phyloP scores from a whole-genome alignment of 2,329 filamentous ascomycete genomes.

The Penicillium digitatum region DNA sequence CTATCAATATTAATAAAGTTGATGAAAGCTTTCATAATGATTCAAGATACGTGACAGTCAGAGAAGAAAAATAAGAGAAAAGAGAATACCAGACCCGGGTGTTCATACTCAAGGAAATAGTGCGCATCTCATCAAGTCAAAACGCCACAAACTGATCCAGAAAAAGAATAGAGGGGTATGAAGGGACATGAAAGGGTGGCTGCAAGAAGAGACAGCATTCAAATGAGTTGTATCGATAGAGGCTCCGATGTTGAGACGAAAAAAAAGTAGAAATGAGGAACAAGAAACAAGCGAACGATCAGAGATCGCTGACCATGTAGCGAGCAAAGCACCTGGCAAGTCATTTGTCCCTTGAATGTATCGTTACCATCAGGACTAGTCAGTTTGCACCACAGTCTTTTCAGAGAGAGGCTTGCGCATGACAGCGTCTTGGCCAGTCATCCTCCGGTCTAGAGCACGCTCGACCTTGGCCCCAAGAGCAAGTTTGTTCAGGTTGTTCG shows the following conservation, averaged over 20 bases:
- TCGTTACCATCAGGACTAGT: conserved; percentile 8
- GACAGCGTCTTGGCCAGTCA: conserved; percentile 78
- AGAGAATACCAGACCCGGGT: not conserved
- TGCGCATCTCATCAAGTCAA: conserved; percentile 9
- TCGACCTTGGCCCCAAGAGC: conserved; percentile 88
- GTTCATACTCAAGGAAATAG: conserved; percentile 1
- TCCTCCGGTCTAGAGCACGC: conserved; percentile 76
- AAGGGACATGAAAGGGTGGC: conserved; percentile 17
- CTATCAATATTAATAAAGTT: not conserved
- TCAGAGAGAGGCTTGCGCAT: conserved; percentile 62
- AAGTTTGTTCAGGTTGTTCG: conserved; percentile 75
- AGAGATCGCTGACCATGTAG: not conserved
- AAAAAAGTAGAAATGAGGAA: conserved; percentile 4
- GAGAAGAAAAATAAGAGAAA: conserved; percentile 4
- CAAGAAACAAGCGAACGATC: conserved; percentile 8
- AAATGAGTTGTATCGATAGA: conserved; percentile 4
- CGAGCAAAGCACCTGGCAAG: not conserved
- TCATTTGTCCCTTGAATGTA: not conserved
- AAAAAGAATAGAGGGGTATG: conserved; percentile 17
- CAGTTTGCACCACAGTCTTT: conserved; percentile 31
- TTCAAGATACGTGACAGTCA: not conserved
- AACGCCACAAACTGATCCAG: conserved; percentile 12
- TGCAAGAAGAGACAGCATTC: conserved; percentile 10
- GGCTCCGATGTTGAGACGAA: conserved; percentile 1
- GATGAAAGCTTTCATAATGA: not conserved